Evolutionary conservation across 371 early-diverging fungal genomes (phyloP).

Genomic region (Entomophthora muscae): DNA sequence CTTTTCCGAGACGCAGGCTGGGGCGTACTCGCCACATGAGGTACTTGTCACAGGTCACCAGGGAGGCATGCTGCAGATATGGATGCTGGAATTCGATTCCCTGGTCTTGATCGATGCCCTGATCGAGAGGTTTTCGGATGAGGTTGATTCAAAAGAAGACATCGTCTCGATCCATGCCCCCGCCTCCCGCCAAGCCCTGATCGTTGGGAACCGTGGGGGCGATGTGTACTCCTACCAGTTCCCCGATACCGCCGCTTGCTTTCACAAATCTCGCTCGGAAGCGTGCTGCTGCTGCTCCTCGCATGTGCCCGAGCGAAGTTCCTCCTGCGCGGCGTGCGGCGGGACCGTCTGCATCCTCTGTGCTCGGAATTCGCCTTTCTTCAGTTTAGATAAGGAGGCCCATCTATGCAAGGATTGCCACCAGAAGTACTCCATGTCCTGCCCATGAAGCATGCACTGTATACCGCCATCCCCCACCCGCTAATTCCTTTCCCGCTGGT

Average conservation of each 20-base stretch:
- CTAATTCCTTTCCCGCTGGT: too few species aligned
- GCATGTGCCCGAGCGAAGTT: neutral
- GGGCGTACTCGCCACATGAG: constrained; percentile 21
- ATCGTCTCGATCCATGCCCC: neutral
- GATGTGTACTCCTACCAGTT: constrained; percentile 38
- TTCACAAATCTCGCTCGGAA: constrained; percentile 26
- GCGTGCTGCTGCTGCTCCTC: neutral
- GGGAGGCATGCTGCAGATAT: constrained; percentile 17
- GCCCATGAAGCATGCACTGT: too few species aligned
- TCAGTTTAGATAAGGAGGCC: neutral
- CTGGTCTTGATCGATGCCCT: neutral
- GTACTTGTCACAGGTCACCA: constrained; percentile 38
- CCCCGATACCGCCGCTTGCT: constrained; percentile 45
- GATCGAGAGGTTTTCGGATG: too few species aligned
- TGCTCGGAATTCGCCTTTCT: neutral
- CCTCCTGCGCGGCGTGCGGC: neutral
- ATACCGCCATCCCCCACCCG: too few species aligned
- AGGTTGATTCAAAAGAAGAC: too few species aligned
- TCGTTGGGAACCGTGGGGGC: constrained; percentile 40
- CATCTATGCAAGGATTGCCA: too few species aligned
- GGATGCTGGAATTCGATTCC: neutral
- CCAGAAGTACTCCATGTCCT: too few species aligned
- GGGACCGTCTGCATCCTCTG: neutral
- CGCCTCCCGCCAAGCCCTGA: constrained; percentile 28
- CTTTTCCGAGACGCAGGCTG: constrained; percentile 33